Base-by-base conservation (phyloP, 805 yeast genomes). In the Myxozyma melibiosi region DNA sequence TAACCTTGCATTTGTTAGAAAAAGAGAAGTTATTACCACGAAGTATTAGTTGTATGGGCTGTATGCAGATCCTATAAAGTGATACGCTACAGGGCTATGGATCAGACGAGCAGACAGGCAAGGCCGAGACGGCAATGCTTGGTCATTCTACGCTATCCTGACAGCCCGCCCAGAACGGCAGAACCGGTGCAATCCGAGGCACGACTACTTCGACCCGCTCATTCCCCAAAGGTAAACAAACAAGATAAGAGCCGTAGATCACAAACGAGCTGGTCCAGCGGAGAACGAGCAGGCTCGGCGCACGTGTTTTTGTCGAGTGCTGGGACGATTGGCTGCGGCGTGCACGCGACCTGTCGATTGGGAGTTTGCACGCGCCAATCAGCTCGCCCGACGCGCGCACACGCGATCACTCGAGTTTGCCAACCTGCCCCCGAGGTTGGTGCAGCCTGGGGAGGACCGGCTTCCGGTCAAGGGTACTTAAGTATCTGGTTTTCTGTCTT, bases 271-370 rank as follows among this genome's bases (percentile, higher is more conserved):
- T 7, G 33, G 33, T 30, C 6, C 18, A 25, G 33, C 18, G 20
- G 18, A 11, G 34, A 14, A 42, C 33, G 33, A 7, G 33, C 6
- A 6, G 33, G 20, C 22, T 35, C 37, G 24, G 25, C 5, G 37
- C 50, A 44, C 51, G 55, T 45, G 55, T 27, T 38, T 18, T 16
- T 11, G 49, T 18, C 28, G 39, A 18, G 41, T 30, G 51, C 39
- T 14, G 8, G 31, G 46, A 22, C 54, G 58, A 49, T 55, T 44
- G 58, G 51, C 51, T 39, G 38, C 22, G 37, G 35, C 18, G 51
- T 33, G 58, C 55, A 50, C 58, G 58, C 58, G 58, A 54, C 58
- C 58, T 39, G 34, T 18, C 37, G 48, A 43, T 35, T 31, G 53
- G 55, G 44, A 28, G 31, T 16, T 38, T 18, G 42, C 28, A 37